Evolutionary conservation across 139 green algal species (phyloP).

Genomic region (Chlorella sp.): DNA sequence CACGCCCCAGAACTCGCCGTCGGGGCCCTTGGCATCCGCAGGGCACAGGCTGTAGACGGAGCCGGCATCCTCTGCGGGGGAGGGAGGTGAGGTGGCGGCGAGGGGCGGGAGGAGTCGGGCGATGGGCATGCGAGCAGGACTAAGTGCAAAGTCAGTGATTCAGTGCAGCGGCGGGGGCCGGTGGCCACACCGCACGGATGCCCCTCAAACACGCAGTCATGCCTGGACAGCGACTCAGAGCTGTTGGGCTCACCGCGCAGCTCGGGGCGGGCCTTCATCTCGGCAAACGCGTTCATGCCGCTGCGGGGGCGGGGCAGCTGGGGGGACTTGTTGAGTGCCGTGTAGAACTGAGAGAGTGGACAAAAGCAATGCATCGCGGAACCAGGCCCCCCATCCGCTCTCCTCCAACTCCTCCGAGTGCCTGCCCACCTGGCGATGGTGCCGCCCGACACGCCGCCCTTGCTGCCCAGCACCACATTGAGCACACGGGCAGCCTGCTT

Average conservation of each 20-base stretch:
- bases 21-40: conserved; percentile 3
- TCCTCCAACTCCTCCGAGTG: neutral
- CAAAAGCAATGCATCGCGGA: too few species aligned
- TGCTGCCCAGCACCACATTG: conserved; percentile 39
- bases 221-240: neutral
- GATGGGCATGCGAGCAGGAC: neutral
- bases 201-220: neutral
- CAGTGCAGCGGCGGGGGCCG: neutral
- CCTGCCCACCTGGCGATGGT: conserved; percentile 60
- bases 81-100: neutral
- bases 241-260: neutral
- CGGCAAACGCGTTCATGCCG: conserved; percentile 9
- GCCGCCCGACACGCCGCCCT: conserved; percentile 70
- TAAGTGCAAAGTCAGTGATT: neutral
- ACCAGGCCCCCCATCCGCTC: neutral
- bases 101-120: neutral
- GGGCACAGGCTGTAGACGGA: conserved; percentile 39
- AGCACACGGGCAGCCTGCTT: conserved; percentile 42
- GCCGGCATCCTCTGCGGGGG: neutral
- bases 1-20: conserved; percentile 46
- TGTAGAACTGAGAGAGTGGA: neutral
- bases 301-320: neutral
- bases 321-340: neutral
- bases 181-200: neutral
- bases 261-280: conserved; percentile 4